phyloP scores from a whole-genome alignment of 345 rosid genomes.

The Viola odorata region DNA sequence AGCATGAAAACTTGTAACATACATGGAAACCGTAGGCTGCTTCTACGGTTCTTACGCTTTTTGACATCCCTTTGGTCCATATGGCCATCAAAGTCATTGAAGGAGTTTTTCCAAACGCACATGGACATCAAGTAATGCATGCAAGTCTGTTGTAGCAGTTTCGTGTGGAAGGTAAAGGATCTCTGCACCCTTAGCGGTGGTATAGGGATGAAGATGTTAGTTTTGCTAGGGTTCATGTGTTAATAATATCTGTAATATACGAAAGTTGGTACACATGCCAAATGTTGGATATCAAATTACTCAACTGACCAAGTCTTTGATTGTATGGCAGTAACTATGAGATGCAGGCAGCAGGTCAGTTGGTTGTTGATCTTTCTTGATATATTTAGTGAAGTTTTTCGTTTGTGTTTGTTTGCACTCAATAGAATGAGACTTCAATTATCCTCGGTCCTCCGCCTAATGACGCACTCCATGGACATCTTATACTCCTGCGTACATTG shows the following conservation, averaged over 20 bases:
- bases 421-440: too few relatives aligned
- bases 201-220: conserved; percentile 10
- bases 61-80: conserved; percentile 2
- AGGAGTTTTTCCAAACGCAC: not conserved
- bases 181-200: not conserved
- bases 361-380: conserved; percentile 19
- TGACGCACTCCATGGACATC: too few relatives aligned
- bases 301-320: conserved; percentile 8
- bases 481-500: too few relatives aligned
- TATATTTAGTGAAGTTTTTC: not conserved
- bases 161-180: conserved; percentile 2
- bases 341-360: conserved; percentile 18
- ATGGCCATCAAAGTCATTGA: not conserved
- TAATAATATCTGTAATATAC: conserved; percentile 17
- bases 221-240: conserved; percentile 18
- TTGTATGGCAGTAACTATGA: not conserved
- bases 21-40: not conserved
- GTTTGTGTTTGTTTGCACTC: too few relatives aligned
- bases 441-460: too few relatives aligned
- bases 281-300: conserved; percentile 19
- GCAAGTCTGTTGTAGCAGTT: not conserved
- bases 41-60: conserved; percentile 5
- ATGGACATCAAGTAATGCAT: not conserved
- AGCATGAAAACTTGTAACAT: conserved; percentile 30
- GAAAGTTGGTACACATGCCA: conserved; percentile 19